phyloP scores from a whole-genome alignment of 495 filamentous ascomycete species.

The Bacidia rubella region DNA sequence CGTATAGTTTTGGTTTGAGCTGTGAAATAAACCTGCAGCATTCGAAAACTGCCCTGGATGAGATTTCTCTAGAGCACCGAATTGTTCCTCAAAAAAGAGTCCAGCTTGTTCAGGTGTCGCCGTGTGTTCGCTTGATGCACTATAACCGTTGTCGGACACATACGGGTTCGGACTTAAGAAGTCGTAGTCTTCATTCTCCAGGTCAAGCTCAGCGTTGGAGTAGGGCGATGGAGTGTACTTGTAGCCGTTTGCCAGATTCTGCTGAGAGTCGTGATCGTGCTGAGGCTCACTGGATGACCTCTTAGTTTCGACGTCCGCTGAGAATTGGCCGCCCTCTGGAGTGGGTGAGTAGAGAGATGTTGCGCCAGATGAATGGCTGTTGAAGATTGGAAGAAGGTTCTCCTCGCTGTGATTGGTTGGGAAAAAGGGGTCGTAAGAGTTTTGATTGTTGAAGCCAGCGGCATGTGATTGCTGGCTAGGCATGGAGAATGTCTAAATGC shows the following conservation, averaged over 20 bases:
- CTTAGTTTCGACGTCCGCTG: neutral
- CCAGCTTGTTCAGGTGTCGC: conserved; percentile 7
- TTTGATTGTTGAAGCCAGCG: conserved; percentile 18
- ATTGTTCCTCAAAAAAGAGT: conserved; percentile 11
- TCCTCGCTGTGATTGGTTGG: conserved; percentile 15
- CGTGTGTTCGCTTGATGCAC: conserved; percentile 14
- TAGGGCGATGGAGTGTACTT: conserved; percentile 1
- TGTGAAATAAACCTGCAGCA: neutral
- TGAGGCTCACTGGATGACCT: neutral
- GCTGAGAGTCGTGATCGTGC: neutral
- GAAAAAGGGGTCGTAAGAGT: conserved; percentile 18
- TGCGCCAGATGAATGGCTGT: conserved; percentile 8
- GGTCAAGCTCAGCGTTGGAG: conserved; percentile 1
- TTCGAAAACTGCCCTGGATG: conserved; percentile 1
- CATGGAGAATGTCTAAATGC: neutral
- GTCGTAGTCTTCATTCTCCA: conserved; percentile 5
- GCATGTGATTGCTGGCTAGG: conserved; percentile 8
- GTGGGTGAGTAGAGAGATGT: conserved; percentile 11
- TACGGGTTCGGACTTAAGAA: conserved; percentile 16
- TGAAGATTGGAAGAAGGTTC: conserved; percentile 13
- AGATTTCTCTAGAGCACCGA: conserved; percentile 8
- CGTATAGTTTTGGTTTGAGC: neutral
- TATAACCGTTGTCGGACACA: conserved; percentile 16
- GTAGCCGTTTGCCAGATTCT: conserved; percentile 1
- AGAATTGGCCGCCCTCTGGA: conserved; percentile 6